Evolutionary conservation across 441 rosid genomes (phyloP), one percentile per base, ranked within the genome.

Genomic region (Adansonia grandidieri): DNA sequence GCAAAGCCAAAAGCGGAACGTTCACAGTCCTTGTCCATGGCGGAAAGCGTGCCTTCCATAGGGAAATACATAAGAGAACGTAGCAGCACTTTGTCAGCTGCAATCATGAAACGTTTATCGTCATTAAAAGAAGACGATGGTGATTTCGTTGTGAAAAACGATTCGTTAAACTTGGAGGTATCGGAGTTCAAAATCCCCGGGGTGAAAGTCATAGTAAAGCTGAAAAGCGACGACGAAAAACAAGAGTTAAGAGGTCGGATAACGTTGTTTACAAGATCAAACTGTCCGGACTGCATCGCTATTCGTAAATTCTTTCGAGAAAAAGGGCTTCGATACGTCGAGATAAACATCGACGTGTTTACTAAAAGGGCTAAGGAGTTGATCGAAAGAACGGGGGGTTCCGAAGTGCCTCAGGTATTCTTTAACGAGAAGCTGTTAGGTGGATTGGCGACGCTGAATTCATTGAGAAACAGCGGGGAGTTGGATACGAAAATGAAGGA

Each of bases 291-390:
- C 56, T 89, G 92, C 70, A 88, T 93, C 0, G 98, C 98, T 4
- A 96, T 90, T 17, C 87, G 99, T 8, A 84, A 80, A 2, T 91
- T 92, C 67, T 75, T 95, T 24, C 81, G 89, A 20, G 85, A 92
- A 58, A 84, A 66, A 73, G 89, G 92, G 5, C 77, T 93, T 58
- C 81, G 80, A 61, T 93, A 86, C 86, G 87, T 91, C 2, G 98
- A 95, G 80, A 90, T 95, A 73, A 95, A 93, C 88, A 77, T 95
- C 81, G 98, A 93, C 72, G 97, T 95, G 4, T 95, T 81, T 58
- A 86, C 90, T 0, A 74, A 73, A 40, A 79, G 98, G 47, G 94
- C 80, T 73, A 87, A 83, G 53, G 99, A 93, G 82, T 76, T 93
- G 80, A 15, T 89, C 0, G 87, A 87, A 24, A 82, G 94, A 78